Percentiles rank a stretch among this genome's conserved stretches.
Evolutionary conservation across 257 asterid species (phyloP).

Genomic region (Galeopsis tetrahit): DNA sequence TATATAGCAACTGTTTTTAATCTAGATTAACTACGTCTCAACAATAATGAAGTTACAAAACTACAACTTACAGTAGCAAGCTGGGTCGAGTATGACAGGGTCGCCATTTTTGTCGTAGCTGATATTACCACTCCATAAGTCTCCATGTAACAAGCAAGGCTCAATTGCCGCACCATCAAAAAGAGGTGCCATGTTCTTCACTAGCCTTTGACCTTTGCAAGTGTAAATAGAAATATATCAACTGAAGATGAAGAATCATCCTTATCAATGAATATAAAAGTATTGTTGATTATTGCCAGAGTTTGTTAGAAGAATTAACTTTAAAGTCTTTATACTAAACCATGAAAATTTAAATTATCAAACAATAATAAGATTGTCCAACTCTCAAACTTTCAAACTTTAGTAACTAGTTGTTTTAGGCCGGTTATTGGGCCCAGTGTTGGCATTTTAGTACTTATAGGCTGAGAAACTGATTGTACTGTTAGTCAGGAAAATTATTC

Average conservation of each 20-base stretch:
- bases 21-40: no score
- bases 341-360: background rate
- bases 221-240: constrained; percentile 13
- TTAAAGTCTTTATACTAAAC: background rate
- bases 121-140: constrained; percentile 97
- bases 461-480: no score
- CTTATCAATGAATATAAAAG: background rate
- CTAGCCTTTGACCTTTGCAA: constrained; percentile 71
- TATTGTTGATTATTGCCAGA: background rate
- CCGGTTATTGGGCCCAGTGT: no score
- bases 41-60: no score
- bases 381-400: background rate
- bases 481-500: no score
- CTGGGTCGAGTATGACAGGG: constrained; percentile 96
- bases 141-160: constrained; percentile 96
- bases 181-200: constrained; percentile 77
- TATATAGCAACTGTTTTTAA: background rate
- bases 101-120: constrained; percentile 80
- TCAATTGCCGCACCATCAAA: constrained; percentile 67
- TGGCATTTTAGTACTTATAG: no score
- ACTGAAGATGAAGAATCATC: background rate
- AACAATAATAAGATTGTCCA: background rate
- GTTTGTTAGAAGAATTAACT: constrained; percentile 1
- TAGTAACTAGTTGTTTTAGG: no score
- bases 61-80: constrained; percentile 87